Conservation (phyloP, 2,329 filamentous ascomycete genomes). For the Capronia epimyces region DNA sequence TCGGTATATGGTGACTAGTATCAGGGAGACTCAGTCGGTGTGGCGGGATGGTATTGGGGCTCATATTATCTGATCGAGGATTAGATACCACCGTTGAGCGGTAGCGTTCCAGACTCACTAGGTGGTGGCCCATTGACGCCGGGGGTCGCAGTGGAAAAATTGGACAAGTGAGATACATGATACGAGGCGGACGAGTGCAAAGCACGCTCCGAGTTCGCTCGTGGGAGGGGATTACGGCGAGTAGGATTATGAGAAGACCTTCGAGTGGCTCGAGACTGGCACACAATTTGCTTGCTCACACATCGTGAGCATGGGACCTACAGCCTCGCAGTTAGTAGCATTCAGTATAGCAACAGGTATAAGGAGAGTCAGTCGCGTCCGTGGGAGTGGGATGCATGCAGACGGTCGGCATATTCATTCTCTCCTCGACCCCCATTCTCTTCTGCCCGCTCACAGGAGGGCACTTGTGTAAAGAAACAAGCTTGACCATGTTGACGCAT, state of each 20-base stretch:
- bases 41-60: slow-evolving; percentile 13
- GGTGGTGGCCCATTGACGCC: slow-evolving; percentile 22
- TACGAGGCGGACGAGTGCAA: slow-evolving; percentile 26
- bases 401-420: neutral
- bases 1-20: slow-evolving; percentile 22
- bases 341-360: neutral
- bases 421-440: neutral
- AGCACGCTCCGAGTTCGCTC: slow-evolving; percentile 26
- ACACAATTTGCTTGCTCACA: slow-evolving; percentile 29
- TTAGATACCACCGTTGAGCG: slow-evolving; percentile 4
- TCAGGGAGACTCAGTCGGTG: slow-evolving; percentile 26
- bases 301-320: slow-evolving; percentile 31
- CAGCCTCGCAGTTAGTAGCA: slow-evolving; percentile 10
- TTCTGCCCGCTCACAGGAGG: neutral
- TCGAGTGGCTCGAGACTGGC: slow-evolving; percentile 28
- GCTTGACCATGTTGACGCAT: slow-evolving; percentile 1
- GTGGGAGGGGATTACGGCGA: slow-evolving; percentile 24
- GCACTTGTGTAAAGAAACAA: neutral
- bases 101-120: slow-evolving; percentile 11
- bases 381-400: neutral
- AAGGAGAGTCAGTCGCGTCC: neutral
- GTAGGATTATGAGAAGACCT: slow-evolving; percentile 28
- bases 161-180: slow-evolving; percentile 27
- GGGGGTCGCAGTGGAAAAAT: slow-evolving; percentile 22
- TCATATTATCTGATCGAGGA: slow-evolving; percentile 12